These are phyloP conservation scores for Cyberlindnera meyerae DNA, from an alignment of 805 yeast species.

Conservation along the genomic window DNA sequence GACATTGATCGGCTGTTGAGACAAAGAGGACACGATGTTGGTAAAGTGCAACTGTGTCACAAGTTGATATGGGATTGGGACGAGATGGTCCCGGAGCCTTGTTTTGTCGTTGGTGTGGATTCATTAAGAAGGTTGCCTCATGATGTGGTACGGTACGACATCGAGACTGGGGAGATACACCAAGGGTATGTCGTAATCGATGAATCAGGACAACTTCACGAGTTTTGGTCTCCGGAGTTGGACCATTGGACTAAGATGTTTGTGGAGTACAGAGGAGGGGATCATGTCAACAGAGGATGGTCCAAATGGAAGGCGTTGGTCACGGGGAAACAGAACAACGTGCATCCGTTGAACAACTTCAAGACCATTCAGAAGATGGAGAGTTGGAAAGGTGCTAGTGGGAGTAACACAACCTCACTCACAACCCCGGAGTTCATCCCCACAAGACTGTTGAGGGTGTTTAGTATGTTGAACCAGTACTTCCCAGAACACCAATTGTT, in stretches of 20 bases:
- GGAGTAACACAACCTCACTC: no score
- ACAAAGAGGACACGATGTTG: conserved; percentile 39
- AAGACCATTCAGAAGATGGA: conserved; percentile 34
- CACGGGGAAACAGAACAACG: conserved; percentile 5
- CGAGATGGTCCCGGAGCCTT: conserved; percentile 52
- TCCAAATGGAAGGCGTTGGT: conserved; percentile 3
- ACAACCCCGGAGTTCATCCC: conserved; percentile 80
- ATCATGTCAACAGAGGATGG: conserved; percentile 1
- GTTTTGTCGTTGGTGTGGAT: conserved; percentile 75
- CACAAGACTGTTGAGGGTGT: conserved; percentile 63
- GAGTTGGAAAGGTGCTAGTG: no score
- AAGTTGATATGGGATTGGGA: conserved; percentile 77
- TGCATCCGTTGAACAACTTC: conserved; percentile 60
- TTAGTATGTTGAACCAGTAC: conserved; percentile 52
- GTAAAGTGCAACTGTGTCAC: conserved; percentile 61
- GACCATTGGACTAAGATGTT: conserved; percentile 53
- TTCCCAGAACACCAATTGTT: conserved; percentile 78
- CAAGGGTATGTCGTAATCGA: conserved; percentile 78
- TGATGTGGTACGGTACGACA: conserved; percentile 74
- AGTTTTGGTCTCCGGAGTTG: conserved; percentile 60
- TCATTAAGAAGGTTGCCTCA: conserved; percentile 83
- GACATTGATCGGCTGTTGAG: no score
- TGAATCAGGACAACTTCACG: conserved; percentile 68
- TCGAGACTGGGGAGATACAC: conserved; percentile 56
- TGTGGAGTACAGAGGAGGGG: conserved; percentile 37